Base-by-base conservation (phyloP, 2,329 filamentous ascomycete species). In the Sporothrix schenckii region DNA sequence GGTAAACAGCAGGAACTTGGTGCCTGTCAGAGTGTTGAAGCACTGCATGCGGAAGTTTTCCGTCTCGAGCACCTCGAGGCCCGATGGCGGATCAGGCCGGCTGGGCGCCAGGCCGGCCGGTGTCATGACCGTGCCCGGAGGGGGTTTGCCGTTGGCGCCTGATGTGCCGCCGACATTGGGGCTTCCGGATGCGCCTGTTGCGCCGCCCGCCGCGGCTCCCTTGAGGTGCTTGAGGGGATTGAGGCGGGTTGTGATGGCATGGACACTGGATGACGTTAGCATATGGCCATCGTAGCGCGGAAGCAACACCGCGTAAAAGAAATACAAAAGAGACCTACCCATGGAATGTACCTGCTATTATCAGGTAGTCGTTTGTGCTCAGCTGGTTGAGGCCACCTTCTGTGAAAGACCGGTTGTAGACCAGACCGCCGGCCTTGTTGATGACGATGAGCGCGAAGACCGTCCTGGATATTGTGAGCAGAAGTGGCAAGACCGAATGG, bases 371-470 rank as follows among this genome's bases (percentile, higher is more conserved):
- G 80, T 99, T 99, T 75, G 92, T 94, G 75, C 88, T 92, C 76
- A 99, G 89, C 79, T 94, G 93, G 80, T 92, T 92, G 72, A 99
- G 87, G 60, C 87, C 92, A 72, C 89, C 91, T 56, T 94, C 89
- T 77, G 94, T 90, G 80, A 99, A 98, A 78, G 93, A 92, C 76
- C 93, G 92, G 82, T 98, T 94, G 85, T 97, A 99, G 81, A 99
- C 90, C 69, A 99, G 87, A 76, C 95, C 95, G 72, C 94, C 95
- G 74, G 95, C 94, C 86, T 99, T 99, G 86, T 97, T 98, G 84
- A 99, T 97, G 80, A 99, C 91, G 80, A 98, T 93, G 78, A 99
- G 90, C 71, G 94, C 90, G 81, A 96, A 95, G 80, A 99, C 91
- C 75, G 93, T 92, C 95, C 94, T 98, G 75, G n/a, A 11, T 9